Conservation (phyloP, 352 stramenopile species). For the Pythium aquatile region DNA sequence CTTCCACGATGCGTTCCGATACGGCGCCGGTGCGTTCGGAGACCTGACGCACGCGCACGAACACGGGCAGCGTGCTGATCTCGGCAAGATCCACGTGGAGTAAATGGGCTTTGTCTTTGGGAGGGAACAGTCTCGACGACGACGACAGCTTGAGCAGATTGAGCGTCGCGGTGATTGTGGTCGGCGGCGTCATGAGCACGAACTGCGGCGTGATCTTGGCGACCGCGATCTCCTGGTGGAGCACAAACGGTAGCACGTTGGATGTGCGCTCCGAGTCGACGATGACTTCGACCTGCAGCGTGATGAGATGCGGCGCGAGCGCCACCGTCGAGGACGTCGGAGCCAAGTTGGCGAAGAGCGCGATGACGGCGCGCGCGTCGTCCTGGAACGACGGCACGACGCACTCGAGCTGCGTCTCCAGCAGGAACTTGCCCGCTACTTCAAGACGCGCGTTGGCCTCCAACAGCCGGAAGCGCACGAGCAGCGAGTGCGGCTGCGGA, state of each 20-base stretch:
- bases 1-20: constrained; percentile 52
- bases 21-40: constrained; percentile 49
- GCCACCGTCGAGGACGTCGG: constrained; percentile 40
- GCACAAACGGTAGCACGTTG: constrained; percentile 42
- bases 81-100: constrained; percentile 30
- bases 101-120: constrained; percentile 3
- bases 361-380: constrained; percentile 36
- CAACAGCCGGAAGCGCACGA: constrained; percentile 51
- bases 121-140: constrained; percentile 14
- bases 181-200: constrained; percentile 52
- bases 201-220: constrained; percentile 52
- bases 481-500: constrained; percentile 54
- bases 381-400: constrained; percentile 48
- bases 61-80: constrained; percentile 49
- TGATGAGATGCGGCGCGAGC: constrained; percentile 49
- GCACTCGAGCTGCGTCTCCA: constrained; percentile 63
- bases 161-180: constrained; percentile 39
- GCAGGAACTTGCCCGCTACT: constrained; percentile 42
- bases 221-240: constrained; percentile 56
- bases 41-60: constrained; percentile 48
- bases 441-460: constrained; percentile 35
- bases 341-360: constrained; percentile 37
- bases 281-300: constrained; percentile 55
- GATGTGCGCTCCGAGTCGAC: constrained; percentile 54
- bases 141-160: constrained; percentile 57